Percentiles rank a stretch among this genome's conserved stretches.
These are phyloP conservation scores for Lojkania enalia DNA, from an alignment of 2,329 filamentous ascomycete species.

Conservation along the genomic window DNA sequence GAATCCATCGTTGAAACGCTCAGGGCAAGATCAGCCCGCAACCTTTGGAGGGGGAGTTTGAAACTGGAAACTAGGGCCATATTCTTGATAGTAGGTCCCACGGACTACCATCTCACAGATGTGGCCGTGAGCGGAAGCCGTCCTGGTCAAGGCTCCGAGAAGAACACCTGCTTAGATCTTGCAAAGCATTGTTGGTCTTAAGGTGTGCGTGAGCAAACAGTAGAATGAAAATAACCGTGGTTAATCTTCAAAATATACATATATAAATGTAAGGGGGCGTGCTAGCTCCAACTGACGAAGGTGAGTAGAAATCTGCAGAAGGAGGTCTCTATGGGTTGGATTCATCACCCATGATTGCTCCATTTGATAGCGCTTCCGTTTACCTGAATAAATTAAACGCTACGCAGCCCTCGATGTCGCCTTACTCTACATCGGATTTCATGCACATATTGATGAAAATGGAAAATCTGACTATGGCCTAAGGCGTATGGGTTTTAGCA, in stretches of 20 bases:
- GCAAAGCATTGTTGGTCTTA: conserved; percentile 30
- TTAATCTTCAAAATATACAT: conserved; percentile 33
- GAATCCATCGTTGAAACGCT: conserved; percentile 57
- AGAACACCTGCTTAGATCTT: conserved; percentile 36
- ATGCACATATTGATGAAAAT: neutral
- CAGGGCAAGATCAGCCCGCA: conserved; percentile 59
- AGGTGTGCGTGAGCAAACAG: conserved; percentile 4
- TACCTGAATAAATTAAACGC: neutral
- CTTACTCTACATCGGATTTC: neutral
- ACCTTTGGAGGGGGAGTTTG: conserved; percentile 37
- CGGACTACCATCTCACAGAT: conserved; percentile 50
- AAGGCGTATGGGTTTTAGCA: too few species aligned
- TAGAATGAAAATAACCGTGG: conserved; percentile 12
- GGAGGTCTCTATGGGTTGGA: neutral
- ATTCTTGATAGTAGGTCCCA: conserved; percentile 51
- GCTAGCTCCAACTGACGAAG: neutral
- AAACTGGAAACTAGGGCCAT: conserved; percentile 47
- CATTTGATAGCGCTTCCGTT: too few species aligned
- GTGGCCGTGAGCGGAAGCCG: conserved; percentile 51
- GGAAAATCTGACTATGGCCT: neutral
- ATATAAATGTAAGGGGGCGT: conserved; percentile 14
- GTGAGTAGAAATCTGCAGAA: neutral
- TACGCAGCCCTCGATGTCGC: neutral
- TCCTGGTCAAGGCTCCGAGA: conserved; percentile 39
- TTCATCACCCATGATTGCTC: too few species aligned